These are phyloP conservation scores for Fusarium scirpi DNA, from an alignment of 2,329 filamentous ascomycete species.

Conservation along the genomic window DNA sequence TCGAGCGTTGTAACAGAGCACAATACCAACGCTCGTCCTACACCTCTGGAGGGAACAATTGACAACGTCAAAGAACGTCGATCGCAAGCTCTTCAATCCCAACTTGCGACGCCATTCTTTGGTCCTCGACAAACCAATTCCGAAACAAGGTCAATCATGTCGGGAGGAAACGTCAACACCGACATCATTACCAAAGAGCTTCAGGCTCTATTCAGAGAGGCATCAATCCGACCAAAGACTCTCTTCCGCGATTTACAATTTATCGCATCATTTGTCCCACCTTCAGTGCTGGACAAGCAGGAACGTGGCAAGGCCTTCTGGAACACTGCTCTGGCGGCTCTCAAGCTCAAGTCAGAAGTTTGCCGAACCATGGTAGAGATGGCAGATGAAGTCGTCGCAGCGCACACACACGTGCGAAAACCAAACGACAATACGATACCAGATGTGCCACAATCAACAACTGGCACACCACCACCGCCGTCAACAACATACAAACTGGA, in stretches of 20 bases:
- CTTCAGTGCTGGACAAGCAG: conserved; percentile 69
- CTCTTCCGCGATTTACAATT: conserved; percentile 86
- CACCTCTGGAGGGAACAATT: conserved; percentile 73
- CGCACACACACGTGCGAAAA: conserved; percentile 72
- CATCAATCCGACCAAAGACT: conserved; percentile 79
- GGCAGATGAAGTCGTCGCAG: conserved; percentile 66
- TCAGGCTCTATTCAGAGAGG: conserved; percentile 74
- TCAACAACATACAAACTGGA: conserved; percentile 76
- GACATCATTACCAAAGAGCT: conserved; percentile 76
- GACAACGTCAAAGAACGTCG: conserved; percentile 77
- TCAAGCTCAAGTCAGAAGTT: conserved; percentile 89
- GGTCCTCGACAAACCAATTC: conserved; percentile 59
- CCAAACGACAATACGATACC: conserved; percentile 50
- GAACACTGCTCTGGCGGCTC: conserved; percentile 87
- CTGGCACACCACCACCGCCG: conserved; percentile 60
- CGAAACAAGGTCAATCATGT: conserved; percentile 63
- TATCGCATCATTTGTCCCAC: conserved; percentile 74
- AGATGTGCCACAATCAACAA: conserved; percentile 51
- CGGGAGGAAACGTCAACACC: conserved; percentile 65
- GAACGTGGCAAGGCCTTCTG: conserved; percentile 84
- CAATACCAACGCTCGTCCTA: conserved; percentile 52
- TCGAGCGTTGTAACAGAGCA: conserved; percentile 52
- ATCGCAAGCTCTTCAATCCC: conserved; percentile 61
- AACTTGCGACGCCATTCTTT: conserved; percentile 46
- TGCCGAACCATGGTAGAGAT: conserved; percentile 81